A percentile compares a stretch with the other conserved stretches of the same genome.
Evolutionary conservation across 1,284 basidiomycete genomes (phyloP).

Genomic region (Naganishia sp.): DNA sequence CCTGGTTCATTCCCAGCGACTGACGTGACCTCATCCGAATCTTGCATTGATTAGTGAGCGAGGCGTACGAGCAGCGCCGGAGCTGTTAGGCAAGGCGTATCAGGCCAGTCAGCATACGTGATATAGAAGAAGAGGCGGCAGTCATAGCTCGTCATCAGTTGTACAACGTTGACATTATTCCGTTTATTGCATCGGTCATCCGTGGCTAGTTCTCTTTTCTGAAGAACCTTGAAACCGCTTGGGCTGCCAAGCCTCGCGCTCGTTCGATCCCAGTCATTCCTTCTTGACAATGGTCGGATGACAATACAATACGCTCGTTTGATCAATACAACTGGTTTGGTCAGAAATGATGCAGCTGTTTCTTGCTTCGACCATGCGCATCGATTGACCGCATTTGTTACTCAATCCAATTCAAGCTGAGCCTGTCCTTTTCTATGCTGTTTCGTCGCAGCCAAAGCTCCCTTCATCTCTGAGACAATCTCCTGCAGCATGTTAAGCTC

Average conservation of each 20-base stretch:
- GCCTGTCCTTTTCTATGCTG: slow-evolving; percentile 23
- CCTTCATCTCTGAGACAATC: slow-evolving; percentile 33
- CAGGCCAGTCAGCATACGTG: slow-evolving; percentile 8
- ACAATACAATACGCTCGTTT: no score
- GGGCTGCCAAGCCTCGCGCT: no score
- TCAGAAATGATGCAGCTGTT: no score
- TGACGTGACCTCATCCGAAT: not conserved
- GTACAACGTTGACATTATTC: not conserved
- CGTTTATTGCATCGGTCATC: no score
- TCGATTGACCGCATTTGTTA: no score
- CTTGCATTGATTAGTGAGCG: slow-evolving; percentile 62
- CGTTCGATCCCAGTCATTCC: not conserved
- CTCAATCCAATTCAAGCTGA: not conserved
- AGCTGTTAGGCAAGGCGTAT: slow-evolving; percentile 57
- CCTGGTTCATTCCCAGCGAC: not conserved
- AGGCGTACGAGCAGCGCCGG: slow-evolving; percentile 65
- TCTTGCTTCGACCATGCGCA: no score
- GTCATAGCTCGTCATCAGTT: slow-evolving; percentile 6
- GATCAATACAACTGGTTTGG: no score
- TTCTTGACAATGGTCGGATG: no score
- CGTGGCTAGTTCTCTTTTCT: no score
- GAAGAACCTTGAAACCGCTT: no score
- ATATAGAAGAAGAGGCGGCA: not conserved
- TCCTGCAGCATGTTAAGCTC: slow-evolving; percentile 29
- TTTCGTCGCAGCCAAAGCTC: slow-evolving; percentile 23